Percentiles rank a stretch among this genome's conserved stretches.
phyloP scores from a whole-genome alignment of 805 yeast species.

The Starmerella apicola region DNA sequence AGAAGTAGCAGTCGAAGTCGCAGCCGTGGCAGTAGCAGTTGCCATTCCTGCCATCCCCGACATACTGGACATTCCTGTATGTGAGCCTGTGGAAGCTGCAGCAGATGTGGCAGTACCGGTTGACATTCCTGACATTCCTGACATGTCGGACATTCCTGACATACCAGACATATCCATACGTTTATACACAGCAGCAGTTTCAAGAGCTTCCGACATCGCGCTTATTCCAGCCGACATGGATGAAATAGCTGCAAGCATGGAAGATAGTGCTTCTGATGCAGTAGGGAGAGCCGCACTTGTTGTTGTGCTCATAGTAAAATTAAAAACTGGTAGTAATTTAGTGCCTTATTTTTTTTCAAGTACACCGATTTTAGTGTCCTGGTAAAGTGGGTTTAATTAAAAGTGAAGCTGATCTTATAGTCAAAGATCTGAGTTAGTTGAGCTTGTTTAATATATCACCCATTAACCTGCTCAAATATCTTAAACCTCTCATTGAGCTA shows the following conservation, averaged over 20 bases:
- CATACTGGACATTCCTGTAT: background rate
- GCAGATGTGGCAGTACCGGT: slow-evolving; percentile 2
- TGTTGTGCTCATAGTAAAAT: too few relatives aligned
- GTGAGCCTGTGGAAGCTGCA: background rate
- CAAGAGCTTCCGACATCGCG: slow-evolving; percentile 12
- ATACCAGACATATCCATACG: slow-evolving; percentile 1
- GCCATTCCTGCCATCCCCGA: slow-evolving; percentile 4
- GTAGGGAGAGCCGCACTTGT: too few relatives aligned
- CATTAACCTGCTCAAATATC: too few relatives aligned
- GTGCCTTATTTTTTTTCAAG: too few relatives aligned
- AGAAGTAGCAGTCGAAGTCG: background rate
- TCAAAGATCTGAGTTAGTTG: too few relatives aligned
- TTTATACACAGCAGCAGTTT: slow-evolving; percentile 1
- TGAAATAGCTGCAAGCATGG: slow-evolving; percentile 17
- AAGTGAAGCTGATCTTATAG: too few relatives aligned
- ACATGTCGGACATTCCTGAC: slow-evolving; percentile 6
- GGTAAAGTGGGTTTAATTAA: too few relatives aligned
- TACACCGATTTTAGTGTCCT: too few relatives aligned
- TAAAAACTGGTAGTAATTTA: too few relatives aligned
- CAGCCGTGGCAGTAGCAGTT: slow-evolving; percentile 1
- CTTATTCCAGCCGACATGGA: slow-evolving; percentile 17
- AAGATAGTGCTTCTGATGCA: background rate
- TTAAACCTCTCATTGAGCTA: too few relatives aligned
- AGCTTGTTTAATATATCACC: too few relatives aligned
- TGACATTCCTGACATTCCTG: slow-evolving; percentile 10